Evolutionary conservation across 345 rosid genomes (phyloP), one percentile per base, ranked within the genome.

Genomic region (Dipteronia sinensis): DNA sequence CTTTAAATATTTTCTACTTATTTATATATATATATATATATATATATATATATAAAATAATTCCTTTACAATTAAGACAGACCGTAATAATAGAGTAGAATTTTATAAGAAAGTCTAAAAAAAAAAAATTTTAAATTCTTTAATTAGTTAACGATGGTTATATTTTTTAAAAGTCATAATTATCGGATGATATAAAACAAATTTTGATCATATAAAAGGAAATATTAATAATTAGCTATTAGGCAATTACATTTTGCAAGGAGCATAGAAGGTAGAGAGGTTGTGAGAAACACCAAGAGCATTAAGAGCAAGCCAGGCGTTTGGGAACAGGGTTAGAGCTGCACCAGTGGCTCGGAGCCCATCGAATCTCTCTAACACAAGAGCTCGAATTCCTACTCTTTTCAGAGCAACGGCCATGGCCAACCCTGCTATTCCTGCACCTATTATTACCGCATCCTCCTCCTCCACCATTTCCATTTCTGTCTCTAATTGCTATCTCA

Each of bases 361-460:
- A 0, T 82, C 71, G 0, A 82, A 62, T 72, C 78, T 81, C 79
- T 88, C 87, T 0, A 86, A 53, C 3, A 86, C 75, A 64, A 84
- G 25, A n/a, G 83, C 71, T 72, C 31, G 38, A 19, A 83, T 44
- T 22, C 89, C 83, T 0, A 84, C 80, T 75, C 76, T 81, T 58
- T 83, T 74, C 56, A 88, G 67, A 27, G 83, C 88, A 71, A 86
- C 65, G 1, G 83, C 86, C 0, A 78, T 72, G 11, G 86, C 87
- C 76, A 88, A 17, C n/a, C 89, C 89, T 0, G 84, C 86, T 11
- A 88, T 78, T 56, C 91, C 83, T 6, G 61, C 87, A 3, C 89
- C 89, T 0, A 83, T 81, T 17, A 81, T 78, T 65, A 86, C 87
- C 47, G 78, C 85, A 15, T 69, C 79, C 72, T 65, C 77, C 72